Base-by-base conservation (phyloP, 1,284 basidiomycete genomes). In the Tetrapyrgos nigripes region DNA sequence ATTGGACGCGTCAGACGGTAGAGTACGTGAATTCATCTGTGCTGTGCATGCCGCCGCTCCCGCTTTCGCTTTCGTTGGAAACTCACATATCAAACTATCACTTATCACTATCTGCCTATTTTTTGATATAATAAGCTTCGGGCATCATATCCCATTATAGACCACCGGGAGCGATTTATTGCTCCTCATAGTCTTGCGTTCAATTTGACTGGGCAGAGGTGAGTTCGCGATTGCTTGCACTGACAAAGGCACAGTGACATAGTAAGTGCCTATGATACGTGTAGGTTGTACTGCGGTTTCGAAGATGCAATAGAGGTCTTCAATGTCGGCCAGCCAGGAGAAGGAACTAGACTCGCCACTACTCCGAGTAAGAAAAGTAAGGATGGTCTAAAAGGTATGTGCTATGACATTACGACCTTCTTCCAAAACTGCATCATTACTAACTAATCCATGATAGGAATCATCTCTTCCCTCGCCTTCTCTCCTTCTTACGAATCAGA, bases 251-350 rank as follows among this genome's bases (percentile, higher is more conserved):
- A n/a, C n/a, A n/a, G n/a, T n/a, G n/a, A n/a, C n/a, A n/a, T n/a
- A n/a, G n/a, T n/a, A n/a, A n/a, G n/a, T n/a, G n/a, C n/a, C n/a
- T n/a, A n/a, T n/a, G n/a, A n/a, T 26, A 24, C 48, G 43, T 27
- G 56, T 60, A 96, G 94, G 62, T 73, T 97, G 3, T 97, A 96
- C 70, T 96, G 94, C 69, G 94, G 95, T 0, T 94, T 92, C 59
- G 91, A 96, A 73, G 87, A 91, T 62, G 91, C 94, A 0, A 92
- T 97, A 55, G 95, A 97, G 72, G 83, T 96, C 5, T 94, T 97
- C 66, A 92, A 96, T 66, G 74, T 97, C 10, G 78, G 81, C 19
- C 74, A 76, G 27, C 92, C 93, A 0, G 91, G 92, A 3, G 82
- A 86, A 68, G 92, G 92, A 1, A 84, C 82, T 1, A 83, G 94